Evolutionary conservation across 2,329 filamentous ascomycete species (phyloP), one percentile per base, ranked within the genome.

Genomic region (Thelonectria discophora): DNA sequence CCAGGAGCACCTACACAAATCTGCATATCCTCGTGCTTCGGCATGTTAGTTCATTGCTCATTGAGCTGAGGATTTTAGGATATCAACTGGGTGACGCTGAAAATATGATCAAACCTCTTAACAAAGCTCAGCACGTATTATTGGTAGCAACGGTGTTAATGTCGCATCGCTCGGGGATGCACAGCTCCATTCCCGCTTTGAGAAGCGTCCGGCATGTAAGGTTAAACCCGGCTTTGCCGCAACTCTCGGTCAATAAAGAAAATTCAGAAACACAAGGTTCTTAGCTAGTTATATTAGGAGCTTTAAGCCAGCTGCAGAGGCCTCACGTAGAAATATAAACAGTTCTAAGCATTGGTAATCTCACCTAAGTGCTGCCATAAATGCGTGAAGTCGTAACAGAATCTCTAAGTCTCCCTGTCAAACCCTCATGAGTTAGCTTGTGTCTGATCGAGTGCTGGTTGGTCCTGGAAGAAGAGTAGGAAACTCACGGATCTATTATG

Each of bases 11-110:
- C 24, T 6, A 52, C 20, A 32, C 49, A 59, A 20, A 59, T 53
- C 18, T 59, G 56, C 42, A 48, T 59, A 21, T 37, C 56, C 10
- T 15, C 34, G n/a, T 59, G 56, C 42, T 59, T 49, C 13, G 18
- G 13, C 30, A 59, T 59, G 18, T 58, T 58, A 5, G 47, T 53
- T 21, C 56, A 59, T 3, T 48, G n/a, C 9, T 34, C 15, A 30
- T 59, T 59, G 30, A 59, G 56, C 10, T 39, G 20, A 13, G 49
- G 56, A 24, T 54, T 59, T 42, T 42, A 59, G 13, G 49, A 47
- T 5, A 53, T 12, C 6, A 59, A 32, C 12, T 59, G 30, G n/a
- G 49, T 49, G 32, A 59, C 42, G 32, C 37, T 53, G 42, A 59
- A 46, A 3, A 12, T 27, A 12, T 2, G 6, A 5, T 11, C n/a